Evolutionary conservation across 140 eudicot species (phyloP), one percentile per base, ranked within the genome.

Genomic region (Anethum foeniculum): DNA sequence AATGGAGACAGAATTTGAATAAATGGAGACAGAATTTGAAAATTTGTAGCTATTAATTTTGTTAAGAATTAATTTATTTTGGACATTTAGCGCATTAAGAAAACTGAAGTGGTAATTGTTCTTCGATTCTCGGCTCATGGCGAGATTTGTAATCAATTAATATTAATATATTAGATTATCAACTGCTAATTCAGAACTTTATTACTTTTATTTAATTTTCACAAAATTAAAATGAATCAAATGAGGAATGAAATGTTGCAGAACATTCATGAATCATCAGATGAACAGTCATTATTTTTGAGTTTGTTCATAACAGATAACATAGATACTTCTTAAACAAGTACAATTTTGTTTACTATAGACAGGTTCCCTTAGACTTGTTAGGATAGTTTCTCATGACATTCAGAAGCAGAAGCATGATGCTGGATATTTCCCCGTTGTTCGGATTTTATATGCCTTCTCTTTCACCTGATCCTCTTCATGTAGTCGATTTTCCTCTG

Each of bases 371-470:
- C 14, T 39, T 52, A 5, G 25, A 60, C 65, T 77, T 48, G 69
- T 43, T 11, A 60, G 52, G 18, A 52, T 12, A 43, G 80, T 38
- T 27, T 32, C 21, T 48, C 32, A 49, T 25, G 75, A 71, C 27
- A 38, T 8, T 85, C 80, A 93, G 76, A 86, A 89, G 90, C 96
- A 93, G 80, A 85, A 75, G 82, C 93, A 91, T 65, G 89, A 81
- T 28, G 92, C 60, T 80, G 94, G 97, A 69, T 86, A 60, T 85
- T 89, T 84, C 64, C 99, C 97, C 0, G 97, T 90, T 77, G 76
- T 28, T 84, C 92, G 85, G 81, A 92, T 89, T 46, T 54, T 88
- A 30, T 89, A 83, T 18, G 96, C 98, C 83, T 92, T 94, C 81
- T 94, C 96, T 82, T 82, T 86, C 32, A 86, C 93, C 88, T 83